phyloP scores from a whole-genome alignment of 1,139 yeast species.

The Geotrichum cucujoidarum region DNA sequence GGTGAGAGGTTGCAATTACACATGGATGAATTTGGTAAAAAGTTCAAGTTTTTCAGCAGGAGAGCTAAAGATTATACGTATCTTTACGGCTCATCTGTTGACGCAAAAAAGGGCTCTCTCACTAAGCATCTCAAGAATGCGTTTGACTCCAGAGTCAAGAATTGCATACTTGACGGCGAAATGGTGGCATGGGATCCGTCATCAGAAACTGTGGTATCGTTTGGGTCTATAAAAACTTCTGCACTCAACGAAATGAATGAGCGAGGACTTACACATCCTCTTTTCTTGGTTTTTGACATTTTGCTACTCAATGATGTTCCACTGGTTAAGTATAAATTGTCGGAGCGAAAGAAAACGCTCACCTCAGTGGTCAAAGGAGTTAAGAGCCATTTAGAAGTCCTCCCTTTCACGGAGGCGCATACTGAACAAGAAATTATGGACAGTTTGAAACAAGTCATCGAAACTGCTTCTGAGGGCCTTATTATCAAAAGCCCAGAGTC shows the following conservation, averaged over 20 bases:
- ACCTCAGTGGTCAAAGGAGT: conserved; percentile 40
- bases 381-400: conserved; percentile 50
- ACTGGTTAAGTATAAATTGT: conserved; percentile 51
- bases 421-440: conserved; percentile 45
- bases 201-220: conserved; percentile 59
- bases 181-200: conserved; percentile 82
- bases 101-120: conserved; percentile 51
- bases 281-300: conserved; percentile 67
- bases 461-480: conserved; percentile 68
- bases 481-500: conserved; percentile 64
- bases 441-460: conserved; percentile 56
- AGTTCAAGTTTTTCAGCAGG: conserved; percentile 61
- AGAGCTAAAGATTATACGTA: conserved; percentile 68
- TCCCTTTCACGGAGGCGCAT: conserved; percentile 45
- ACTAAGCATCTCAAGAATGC: conserved; percentile 50
- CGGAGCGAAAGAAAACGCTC: conserved; percentile 53
- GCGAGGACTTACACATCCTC: conserved; percentile 42
- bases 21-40: conserved; percentile 39
- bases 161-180: conserved; percentile 76
- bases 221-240: conserved; percentile 70
- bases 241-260: conserved; percentile 45
- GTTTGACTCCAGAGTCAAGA: conserved; percentile 43
- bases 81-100: conserved; percentile 61
- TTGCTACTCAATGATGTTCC: conserved; percentile 62
- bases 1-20: conserved; percentile 87